phyloP scores from a whole-genome alignment of 1,139 yeast species.

The Hyphopichia wangnamkhiaoensis region DNA sequence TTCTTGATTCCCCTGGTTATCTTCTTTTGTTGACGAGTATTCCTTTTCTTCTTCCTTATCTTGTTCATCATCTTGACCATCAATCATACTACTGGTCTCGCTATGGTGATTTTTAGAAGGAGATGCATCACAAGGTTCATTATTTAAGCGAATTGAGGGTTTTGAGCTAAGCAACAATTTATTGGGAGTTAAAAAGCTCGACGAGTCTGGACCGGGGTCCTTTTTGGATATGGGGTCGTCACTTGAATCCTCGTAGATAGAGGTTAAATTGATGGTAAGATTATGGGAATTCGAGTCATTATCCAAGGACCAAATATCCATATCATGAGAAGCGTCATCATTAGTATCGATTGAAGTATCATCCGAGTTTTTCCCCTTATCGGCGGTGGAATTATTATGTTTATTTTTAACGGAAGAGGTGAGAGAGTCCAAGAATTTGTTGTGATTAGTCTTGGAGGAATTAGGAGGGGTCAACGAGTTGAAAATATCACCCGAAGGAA shows the following conservation, averaged over 20 bases:
- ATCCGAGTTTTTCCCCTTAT: background rate
- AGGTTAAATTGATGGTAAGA: slow-evolving; percentile 24
- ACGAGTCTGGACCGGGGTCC: slow-evolving; percentile 6
- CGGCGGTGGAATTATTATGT: background rate
- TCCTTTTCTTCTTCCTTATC: background rate
- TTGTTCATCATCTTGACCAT: background rate
- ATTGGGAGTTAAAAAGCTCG: slow-evolving; percentile 36
- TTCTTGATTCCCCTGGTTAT: slow-evolving; percentile 5
- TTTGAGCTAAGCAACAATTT: slow-evolving; percentile 16
- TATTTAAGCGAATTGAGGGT: background rate
- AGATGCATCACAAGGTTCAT: background rate
- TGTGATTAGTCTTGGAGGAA: slow-evolving; percentile 13
- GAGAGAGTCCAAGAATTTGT: slow-evolving; percentile 24
- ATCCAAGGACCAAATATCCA: slow-evolving; percentile 36
- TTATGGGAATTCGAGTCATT: slow-evolving; percentile 23
- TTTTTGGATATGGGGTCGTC: no score
- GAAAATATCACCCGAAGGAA: slow-evolving; percentile 9
- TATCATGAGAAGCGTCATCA: slow-evolving; percentile 12
- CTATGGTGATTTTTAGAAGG: no score
- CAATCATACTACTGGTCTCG: no score
- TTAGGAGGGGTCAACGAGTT: slow-evolving; percentile 24
- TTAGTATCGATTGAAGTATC: slow-evolving; percentile 7
- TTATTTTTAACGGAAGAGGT: slow-evolving; percentile 12
- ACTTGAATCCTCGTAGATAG: slow-evolving; percentile 35
- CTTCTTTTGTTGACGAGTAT: slow-evolving; percentile 7